These are phyloP conservation scores for Asterophora parasitica DNA, from an alignment of 768 basidiomycete species.

Conservation along the genomic window DNA sequence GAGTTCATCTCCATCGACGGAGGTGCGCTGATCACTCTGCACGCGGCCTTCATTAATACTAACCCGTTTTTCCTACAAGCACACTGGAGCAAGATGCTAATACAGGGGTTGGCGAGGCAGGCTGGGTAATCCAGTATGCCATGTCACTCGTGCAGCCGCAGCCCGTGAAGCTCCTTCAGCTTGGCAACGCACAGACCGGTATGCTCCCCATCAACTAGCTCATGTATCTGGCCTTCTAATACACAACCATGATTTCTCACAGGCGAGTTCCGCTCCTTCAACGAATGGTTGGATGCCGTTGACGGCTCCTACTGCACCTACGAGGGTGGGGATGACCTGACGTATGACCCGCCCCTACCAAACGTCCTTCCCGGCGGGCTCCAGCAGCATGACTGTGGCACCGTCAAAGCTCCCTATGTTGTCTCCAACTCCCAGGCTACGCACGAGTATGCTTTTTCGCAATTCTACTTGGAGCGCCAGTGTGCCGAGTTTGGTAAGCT, in stretches of 20 bases:
- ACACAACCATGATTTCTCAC: background rate
- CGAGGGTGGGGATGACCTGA: conserved; percentile 29
- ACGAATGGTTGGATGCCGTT: conserved; percentile 33
- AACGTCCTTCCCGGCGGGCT: conserved; percentile 26
- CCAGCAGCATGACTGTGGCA: conserved; percentile 33
- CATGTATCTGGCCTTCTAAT: background rate
- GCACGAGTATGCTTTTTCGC: conserved; percentile 32
- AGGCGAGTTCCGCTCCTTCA: conserved; percentile 24
- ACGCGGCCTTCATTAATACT: too few relatives aligned
- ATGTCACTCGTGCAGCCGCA: conserved; percentile 34
- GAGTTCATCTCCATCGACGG: conserved; percentile 33
- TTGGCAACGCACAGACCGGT: conserved; percentile 25
- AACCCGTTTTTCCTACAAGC: too few relatives aligned
- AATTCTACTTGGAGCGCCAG: conserved; percentile 34
- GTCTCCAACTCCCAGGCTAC: conserved; percentile 33
- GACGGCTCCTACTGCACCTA: conserved; percentile 32
- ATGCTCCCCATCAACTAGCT: background rate
- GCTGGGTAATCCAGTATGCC: conserved; percentile 41
- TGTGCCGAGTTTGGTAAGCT: conserved; percentile 47
- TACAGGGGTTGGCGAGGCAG: conserved; percentile 34
- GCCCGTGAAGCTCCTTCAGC: conserved; percentile 28
- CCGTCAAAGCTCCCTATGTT: conserved; percentile 25
- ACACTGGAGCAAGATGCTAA: conserved; percentile 8
- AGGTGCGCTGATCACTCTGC: background rate
- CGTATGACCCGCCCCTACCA: conserved; percentile 28